Evolutionary conservation across 2,329 filamentous ascomycete species (phyloP).

Genomic region (Proliferodiscus dingleyae): DNA sequence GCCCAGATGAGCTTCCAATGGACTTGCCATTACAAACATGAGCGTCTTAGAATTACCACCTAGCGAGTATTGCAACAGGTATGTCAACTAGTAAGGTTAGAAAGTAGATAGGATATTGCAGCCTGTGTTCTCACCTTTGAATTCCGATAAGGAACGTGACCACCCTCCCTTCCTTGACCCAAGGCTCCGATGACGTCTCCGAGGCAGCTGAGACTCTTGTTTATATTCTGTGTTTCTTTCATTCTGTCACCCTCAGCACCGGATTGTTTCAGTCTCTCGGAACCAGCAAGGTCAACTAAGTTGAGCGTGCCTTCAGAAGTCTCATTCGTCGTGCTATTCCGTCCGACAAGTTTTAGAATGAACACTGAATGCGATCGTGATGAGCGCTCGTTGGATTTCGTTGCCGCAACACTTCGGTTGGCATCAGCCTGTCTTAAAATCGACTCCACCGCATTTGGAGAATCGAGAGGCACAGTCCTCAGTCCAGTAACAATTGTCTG

Average conservation of each 20-base stretch:
- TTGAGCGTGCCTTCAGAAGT: constrained; percentile 90
- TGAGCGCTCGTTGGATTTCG: constrained; percentile 94
- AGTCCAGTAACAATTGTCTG: constrained; percentile 80
- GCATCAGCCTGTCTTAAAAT: constrained; percentile 76
- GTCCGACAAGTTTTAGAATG: constrained; percentile 72
- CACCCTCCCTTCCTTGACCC: constrained; percentile 71
- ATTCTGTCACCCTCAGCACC: constrained; percentile 80
- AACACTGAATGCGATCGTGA: constrained; percentile 96
- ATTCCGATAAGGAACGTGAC: constrained; percentile 90
- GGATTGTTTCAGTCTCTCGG: constrained; percentile 83
- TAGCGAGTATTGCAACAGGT: constrained; percentile 88
- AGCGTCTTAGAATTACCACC: constrained; percentile 96
- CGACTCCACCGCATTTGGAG: constrained; percentile 70
- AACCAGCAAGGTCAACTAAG: constrained; percentile 90
- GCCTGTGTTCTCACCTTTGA: constrained; percentile 62
- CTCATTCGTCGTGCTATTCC: constrained; percentile 70
- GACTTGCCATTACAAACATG: constrained; percentile 99
- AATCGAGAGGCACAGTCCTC: constrained; percentile 71
- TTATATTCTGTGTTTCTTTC: constrained; percentile 96
- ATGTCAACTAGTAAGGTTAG: constrained; percentile 61
- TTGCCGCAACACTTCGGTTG: constrained; percentile 89
- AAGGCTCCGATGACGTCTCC: constrained; percentile 93
- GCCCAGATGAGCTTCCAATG: constrained; percentile 81
- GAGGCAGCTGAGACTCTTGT: constrained; percentile 85
- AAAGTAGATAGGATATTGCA: background rate